These are phyloP conservation scores for Euphorbia pulcherrima DNA, from an alignment of 345 rosid species.

Conservation along the genomic window DNA sequence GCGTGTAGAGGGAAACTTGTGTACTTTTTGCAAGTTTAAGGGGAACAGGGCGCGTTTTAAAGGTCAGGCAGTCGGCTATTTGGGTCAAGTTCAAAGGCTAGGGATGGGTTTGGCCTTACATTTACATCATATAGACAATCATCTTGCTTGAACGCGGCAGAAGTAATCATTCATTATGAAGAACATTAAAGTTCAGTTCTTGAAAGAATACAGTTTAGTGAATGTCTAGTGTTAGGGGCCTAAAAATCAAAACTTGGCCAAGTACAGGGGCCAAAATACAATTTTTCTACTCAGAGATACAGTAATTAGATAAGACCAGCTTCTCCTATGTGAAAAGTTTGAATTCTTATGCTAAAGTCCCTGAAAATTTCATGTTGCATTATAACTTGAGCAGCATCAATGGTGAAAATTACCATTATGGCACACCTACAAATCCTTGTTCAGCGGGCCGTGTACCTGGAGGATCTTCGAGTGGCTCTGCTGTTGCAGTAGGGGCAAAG, in stretches of 20 bases:
- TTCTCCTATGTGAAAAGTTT: no score
- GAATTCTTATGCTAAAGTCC: background rate
- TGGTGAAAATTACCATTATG: conserved; percentile 82
- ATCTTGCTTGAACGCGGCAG: no score
- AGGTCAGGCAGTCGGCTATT: no score
- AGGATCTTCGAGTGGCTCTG: conserved; percentile 97
- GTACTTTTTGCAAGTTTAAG: no score
- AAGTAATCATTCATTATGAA: background rate
- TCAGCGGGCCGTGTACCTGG: conserved; percentile 73
- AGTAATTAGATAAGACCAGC: background rate
- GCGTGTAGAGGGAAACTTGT: no score
- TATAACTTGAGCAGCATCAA: conserved; percentile 46
- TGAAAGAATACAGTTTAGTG: background rate
- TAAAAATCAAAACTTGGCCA: background rate
- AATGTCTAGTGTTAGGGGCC: background rate
- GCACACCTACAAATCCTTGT: conserved; percentile 83
- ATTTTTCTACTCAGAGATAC: background rate
- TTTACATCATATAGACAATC: no score
- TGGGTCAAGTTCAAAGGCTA: no score
- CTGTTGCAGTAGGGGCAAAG: conserved; percentile 83
- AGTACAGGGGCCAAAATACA: background rate
- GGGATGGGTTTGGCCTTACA: no score
- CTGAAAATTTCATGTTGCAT: background rate
- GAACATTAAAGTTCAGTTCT: background rate
- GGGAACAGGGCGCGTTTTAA: no score